Evolutionary conservation across 1,284 basidiomycete species (phyloP).

Genomic region (Malassezia arunalokei): DNA sequence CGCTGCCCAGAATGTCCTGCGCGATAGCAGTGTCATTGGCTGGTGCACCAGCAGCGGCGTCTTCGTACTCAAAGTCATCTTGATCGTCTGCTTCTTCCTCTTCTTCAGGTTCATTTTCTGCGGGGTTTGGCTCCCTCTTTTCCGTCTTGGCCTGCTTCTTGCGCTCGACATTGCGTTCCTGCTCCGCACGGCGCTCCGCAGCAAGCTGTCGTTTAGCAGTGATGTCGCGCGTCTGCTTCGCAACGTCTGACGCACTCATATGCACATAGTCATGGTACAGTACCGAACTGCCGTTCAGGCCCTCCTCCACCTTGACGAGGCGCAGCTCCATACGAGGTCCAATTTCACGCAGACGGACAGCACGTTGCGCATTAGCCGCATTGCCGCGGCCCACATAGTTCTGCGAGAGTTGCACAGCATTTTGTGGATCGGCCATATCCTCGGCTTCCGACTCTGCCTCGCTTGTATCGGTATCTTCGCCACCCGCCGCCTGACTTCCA

Average conservation of each 20-base stretch:
- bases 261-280: slow-evolving; percentile 41
- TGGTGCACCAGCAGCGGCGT: slow-evolving; percentile 13
- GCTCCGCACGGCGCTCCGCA: slow-evolving; percentile 23
- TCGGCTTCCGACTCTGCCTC: slow-evolving; percentile 63
- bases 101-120: slow-evolving; percentile 1
- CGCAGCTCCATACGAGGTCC: slow-evolving; percentile 87
- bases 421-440: slow-evolving; percentile 58
- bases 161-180: slow-evolving; percentile 32
- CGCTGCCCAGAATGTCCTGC: slow-evolving; percentile 15
- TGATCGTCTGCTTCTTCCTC: slow-evolving; percentile 20
- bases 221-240: slow-evolving; percentile 17
- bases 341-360: slow-evolving; percentile 81
- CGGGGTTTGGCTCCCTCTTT: slow-evolving; percentile 16
- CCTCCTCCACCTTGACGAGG: slow-evolving; percentile 87
- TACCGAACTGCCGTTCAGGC: slow-evolving; percentile 51
- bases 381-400: slow-evolving; percentile 93
- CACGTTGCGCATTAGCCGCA: slow-evolving; percentile 74
- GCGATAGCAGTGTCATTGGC: not conserved
- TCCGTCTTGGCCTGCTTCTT: slow-evolving; percentile 26
- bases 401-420: slow-evolving; percentile 63
- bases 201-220: slow-evolving; percentile 21
- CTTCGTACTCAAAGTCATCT: slow-evolving; percentile 41
- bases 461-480: slow-evolving; percentile 54
- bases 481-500: slow-evolving; percentile 57
- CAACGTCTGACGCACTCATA: slow-evolving; percentile 19